Base-by-base conservation (phyloP, 805 yeast species). In the Suhomyces xylopsoci region DNA sequence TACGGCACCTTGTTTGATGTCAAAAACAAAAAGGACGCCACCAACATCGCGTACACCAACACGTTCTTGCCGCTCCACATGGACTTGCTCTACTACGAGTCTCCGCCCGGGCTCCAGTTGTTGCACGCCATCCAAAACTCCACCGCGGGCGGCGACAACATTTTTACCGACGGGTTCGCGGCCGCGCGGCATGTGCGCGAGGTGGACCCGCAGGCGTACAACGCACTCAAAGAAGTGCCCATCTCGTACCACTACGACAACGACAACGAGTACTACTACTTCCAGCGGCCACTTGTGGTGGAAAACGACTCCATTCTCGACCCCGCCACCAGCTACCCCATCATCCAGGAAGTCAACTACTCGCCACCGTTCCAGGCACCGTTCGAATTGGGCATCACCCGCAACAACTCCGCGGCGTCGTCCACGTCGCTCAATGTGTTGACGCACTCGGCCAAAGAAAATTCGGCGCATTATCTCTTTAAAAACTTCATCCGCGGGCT, bases 361-460 rank as follows among this genome's bases (percentile, higher is more conserved):
- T 83, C 93, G 0, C 94, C 96, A 2, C 93, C 92, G 9, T 87
- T 86, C 71, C 96, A 88, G 62, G 93, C 88, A 0, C 93, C 93
- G 1, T 81, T 83, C 52, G 90, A 86, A 56, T 69, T 68, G 51
- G 84, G 83, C 17, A 77, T 81, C n/a, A 73, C 76, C 15, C 68
- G 68, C 12, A 67, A 70, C 30, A 59, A 57, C 25, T 40, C 57
- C 42, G 51, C 58, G 5, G n/a, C 49, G 1, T 26, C 52, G 10
- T 30, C 50, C 12, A 43, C 40, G n/a, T 38, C 48, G 17, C 26
- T 22, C 5, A 47, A 55, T 6, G 44, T 49, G 7, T 43, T 55
- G n/a, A 47, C 56, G 19, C 45, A 47, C 22, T 48, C 58, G 9
- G 74, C 71, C 7, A 72, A 67, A 14, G 78, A 75, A 36, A 58